Base-by-base conservation (phyloP, 2,329 filamentous ascomycete species). In the Arthrobotrys sphaeroides region DNA sequence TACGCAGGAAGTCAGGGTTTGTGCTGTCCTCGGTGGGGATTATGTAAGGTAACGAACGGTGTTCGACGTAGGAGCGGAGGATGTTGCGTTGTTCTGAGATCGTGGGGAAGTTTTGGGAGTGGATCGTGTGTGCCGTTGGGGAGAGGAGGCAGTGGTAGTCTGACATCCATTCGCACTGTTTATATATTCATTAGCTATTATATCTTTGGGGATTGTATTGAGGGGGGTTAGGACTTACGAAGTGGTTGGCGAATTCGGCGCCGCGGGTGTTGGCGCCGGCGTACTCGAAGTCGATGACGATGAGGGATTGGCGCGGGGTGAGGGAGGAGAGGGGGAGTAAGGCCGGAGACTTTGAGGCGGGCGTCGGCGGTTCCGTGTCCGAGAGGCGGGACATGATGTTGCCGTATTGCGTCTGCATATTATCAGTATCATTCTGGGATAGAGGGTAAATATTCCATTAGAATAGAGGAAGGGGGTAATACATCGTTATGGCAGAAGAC, bases 401-500 rank as follows among this genome's bases (percentile, higher is more conserved):
- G 78, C 95, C 95, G 80, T 99, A 98, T 89, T 99, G 95, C 3
- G 95, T 97, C 93, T 96, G 26, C 33, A 31, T 1, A 36, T 28
- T n/a, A n/a, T n/a, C n/a, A n/a, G n/a, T n/a, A n/a, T n/a, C n/a
- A n/a, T n/a, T n/a, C n/a, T n/a, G n/a, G n/a, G n/a, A n/a, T n/a
- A n/a, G n/a, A n/a, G n/a, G n/a, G n/a, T n/a, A n/a, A 22, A 2
- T 38, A 9, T 22, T 43, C 2, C 12, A 7, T n/a, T 38, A 5
- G 47, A 42, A 31, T 1, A 9, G 16, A 2, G 40, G 24, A n/a
- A n/a, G 6, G 26, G 16, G n/a, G 28, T 7, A 42, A 20, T 83
- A 96, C 93, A 86, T 99, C 95, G 80, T 97, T 97, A 82, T 99
- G 95, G n/a, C 93, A 92, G 85, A 99, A 99, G 0, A 97, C 89